Evolutionary conservation across 129 eudicot species (phyloP).

Genomic region (Scalesia atractyloides): DNA sequence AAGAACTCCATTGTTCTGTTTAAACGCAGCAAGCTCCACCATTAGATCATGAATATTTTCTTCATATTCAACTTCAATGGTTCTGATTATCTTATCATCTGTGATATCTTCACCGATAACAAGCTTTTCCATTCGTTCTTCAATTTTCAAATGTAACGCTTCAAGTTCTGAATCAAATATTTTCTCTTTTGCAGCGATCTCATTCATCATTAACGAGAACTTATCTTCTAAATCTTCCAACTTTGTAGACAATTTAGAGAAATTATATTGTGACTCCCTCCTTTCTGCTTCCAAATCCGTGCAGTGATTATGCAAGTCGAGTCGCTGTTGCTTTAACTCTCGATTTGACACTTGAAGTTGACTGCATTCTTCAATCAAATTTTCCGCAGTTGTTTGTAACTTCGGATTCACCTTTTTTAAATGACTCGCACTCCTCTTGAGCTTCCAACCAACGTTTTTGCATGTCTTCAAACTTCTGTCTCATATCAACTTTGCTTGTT

Average conservation of each 20-base stretch:
- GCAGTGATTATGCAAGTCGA: conserved; percentile 45
- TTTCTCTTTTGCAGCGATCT: conserved; percentile 47
- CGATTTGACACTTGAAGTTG: conserved; percentile 58
- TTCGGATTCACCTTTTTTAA: conserved; percentile 60
- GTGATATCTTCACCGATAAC: conserved; percentile 43
- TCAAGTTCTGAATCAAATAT: conserved; percentile 50
- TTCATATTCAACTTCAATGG: conserved; percentile 41
- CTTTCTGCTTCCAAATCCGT: conserved; percentile 50
- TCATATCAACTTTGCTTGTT: conserved; percentile 51
- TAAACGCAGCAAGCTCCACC: conserved; percentile 45
- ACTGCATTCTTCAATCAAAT: conserved; percentile 64
- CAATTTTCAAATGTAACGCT: conserved; percentile 36
- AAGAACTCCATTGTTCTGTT: conserved; percentile 43
- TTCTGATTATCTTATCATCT: conserved; percentile 35
- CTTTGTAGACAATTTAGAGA: conserved; percentile 32
- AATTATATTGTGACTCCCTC: conserved; percentile 43
- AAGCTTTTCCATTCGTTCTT: conserved; percentile 45
- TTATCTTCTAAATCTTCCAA: conserved; percentile 51
- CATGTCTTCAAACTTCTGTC: conserved; percentile 54
- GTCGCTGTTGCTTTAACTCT: conserved; percentile 63
- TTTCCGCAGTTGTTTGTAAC: conserved; percentile 65
- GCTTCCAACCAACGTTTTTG: conserved; percentile 70
- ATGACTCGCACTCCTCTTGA: conserved; percentile 67
- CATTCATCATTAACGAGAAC: conserved; percentile 38
- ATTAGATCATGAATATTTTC: conserved; percentile 31